Percentiles rank a stretch among this genome's conserved stretches.
Evolutionary conservation across 306 rosid genomes (phyloP).

Genomic region (Astragalus glycyphyllos): DNA sequence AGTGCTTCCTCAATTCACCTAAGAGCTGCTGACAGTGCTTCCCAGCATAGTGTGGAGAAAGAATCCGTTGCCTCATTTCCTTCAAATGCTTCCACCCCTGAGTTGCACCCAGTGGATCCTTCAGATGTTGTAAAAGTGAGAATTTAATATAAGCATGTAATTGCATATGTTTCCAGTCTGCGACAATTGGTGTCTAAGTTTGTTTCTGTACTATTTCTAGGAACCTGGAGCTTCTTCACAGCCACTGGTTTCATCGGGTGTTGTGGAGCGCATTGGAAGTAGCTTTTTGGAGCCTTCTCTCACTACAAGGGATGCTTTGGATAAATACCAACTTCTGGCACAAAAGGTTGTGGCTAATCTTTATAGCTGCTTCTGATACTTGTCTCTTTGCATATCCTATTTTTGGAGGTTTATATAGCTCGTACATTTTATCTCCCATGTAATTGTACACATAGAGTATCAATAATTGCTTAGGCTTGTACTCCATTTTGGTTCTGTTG

Average conservation of each 20-base stretch:
- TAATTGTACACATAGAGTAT: neutral
- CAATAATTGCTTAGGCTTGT: neutral
- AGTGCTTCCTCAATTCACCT: constrained; percentile 70
- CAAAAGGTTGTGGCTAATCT: constrained; percentile 69
- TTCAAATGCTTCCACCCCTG: constrained; percentile 71
- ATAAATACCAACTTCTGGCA: constrained; percentile 85
- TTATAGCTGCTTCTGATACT: constrained; percentile 24
- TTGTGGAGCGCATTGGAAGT: constrained; percentile 77
- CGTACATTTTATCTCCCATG: neutral
- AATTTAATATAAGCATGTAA: constrained; percentile 1
- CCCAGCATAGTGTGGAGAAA: constrained; percentile 74
- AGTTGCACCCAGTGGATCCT: constrained; percentile 67
- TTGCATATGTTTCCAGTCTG: constrained; percentile 7
- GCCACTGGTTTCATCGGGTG: constrained; percentile 62
- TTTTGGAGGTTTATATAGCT: constrained; percentile 4
- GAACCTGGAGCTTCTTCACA: constrained; percentile 85
- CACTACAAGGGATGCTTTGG: constrained; percentile 87
- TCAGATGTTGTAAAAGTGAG: constrained; percentile 70
- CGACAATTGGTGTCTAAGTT: constrained; percentile 38
- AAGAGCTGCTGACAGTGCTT: constrained; percentile 65
- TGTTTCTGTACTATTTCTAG: constrained; percentile 52
- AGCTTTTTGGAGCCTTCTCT: constrained; percentile 79
- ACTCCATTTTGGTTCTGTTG: constrained; percentile 15
- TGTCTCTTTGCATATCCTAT: constrained; percentile 11
- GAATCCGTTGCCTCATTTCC: constrained; percentile 80